Evolutionary conservation across 2,329 filamentous ascomycete species (phyloP).

Genomic region (Thielaviopsis punctulata): DNA sequence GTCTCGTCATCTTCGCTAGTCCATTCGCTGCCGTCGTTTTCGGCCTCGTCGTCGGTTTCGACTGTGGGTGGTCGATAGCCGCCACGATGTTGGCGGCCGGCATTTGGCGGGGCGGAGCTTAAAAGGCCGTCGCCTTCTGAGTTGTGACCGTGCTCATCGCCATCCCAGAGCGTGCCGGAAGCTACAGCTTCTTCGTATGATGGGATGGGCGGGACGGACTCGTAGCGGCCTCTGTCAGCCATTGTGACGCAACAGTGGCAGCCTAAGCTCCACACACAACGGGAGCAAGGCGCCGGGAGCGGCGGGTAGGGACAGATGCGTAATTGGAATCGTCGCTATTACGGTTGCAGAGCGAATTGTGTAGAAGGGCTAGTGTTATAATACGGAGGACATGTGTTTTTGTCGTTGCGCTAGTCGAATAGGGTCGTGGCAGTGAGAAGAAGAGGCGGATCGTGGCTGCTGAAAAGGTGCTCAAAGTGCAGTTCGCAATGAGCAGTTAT

Average conservation of each 20-base stretch:
- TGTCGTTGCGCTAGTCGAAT: neutral
- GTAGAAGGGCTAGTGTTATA: neutral
- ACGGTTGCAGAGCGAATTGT: no score
- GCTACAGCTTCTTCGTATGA: constrained; percentile 17
- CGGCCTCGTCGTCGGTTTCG: constrained; percentile 56
- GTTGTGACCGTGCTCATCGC: neutral
- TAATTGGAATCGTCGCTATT: neutral
- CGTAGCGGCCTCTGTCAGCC: constrained; percentile 13
- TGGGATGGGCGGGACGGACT: constrained; percentile 15
- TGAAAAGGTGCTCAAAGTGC: neutral
- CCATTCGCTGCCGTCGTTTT: constrained; percentile 45
- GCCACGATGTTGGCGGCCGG: constrained; percentile 25
- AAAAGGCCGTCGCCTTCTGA: constrained; percentile 61
- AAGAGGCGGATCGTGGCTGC: neutral
- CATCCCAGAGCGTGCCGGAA: constrained; percentile 7
- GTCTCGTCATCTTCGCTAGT: constrained; percentile 38
- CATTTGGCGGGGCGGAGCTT: constrained; percentile 25
- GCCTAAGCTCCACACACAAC: neutral
- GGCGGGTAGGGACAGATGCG: neutral
- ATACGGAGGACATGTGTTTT: neutral
- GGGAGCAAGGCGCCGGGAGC: neutral
- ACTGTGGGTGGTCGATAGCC: constrained; percentile 71
- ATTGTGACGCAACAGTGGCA: constrained; percentile 1
- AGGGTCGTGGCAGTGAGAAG: no score
- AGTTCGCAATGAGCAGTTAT: neutral